Conservation (phyloP, 2,329 filamentous ascomycete species). For the Metarhizium robertsii region DNA sequence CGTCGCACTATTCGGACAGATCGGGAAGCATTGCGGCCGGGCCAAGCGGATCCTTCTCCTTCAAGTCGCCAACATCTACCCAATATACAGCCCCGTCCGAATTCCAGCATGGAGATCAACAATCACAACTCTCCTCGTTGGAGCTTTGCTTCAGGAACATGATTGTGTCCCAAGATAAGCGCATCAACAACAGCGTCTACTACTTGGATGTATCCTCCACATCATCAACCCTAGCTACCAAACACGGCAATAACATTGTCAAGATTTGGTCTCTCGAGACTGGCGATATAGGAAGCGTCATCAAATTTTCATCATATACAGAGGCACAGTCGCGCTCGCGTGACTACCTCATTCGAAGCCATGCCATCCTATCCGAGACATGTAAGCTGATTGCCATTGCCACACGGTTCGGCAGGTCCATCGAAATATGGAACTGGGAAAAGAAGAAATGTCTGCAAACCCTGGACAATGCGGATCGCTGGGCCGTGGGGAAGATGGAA, state of each 20-base stretch:
- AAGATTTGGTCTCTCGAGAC: conserved; percentile 84
- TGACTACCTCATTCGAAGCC: conserved; percentile 33
- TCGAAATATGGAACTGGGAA: conserved; percentile 31
- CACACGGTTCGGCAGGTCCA: conserved; percentile 27
- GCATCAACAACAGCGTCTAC: conserved; percentile 22
- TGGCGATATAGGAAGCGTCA: conserved; percentile 55
- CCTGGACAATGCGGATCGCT: conserved; percentile 27
- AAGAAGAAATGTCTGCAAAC: conserved; percentile 29
- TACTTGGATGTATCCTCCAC: conserved; percentile 26
- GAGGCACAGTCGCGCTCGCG: conserved; percentile 27
- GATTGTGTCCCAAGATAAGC: conserved; percentile 18
- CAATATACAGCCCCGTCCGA: not conserved
- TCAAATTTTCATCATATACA: conserved; percentile 31
- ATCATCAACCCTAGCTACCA: conserved; percentile 24
- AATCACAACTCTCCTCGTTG: conserved; percentile 2
- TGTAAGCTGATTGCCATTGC: conserved; percentile 28
- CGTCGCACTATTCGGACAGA: conserved; percentile 5
- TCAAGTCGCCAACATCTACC: not conserved
- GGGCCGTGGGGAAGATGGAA: conserved; percentile 26
- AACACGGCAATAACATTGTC: conserved; percentile 57
- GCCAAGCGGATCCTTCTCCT: not conserved
- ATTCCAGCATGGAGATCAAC: not conserved
- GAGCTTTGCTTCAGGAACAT: conserved; percentile 13
- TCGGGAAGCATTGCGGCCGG: not conserved
- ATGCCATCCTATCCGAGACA: conserved; percentile 30